phyloP scores from a whole-genome alignment of 495 filamentous ascomycete species.

The Aeminium ludgeri region DNA sequence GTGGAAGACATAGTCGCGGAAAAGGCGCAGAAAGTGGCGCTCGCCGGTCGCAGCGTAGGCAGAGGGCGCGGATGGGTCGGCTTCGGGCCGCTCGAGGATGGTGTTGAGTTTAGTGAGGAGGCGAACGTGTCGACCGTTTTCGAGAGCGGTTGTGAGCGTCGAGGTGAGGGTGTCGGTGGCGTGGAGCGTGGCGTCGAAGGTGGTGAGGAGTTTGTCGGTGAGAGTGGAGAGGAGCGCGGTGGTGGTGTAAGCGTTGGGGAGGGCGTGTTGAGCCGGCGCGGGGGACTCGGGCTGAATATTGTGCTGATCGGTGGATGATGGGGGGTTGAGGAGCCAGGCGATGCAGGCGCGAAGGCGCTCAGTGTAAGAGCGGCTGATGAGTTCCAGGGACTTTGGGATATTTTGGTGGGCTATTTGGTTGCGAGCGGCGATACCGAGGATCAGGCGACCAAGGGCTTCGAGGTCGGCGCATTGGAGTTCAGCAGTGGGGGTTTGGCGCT shows the following conservation, averaged over 20 bases:
- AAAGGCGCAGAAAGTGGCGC: conserved; percentile 79
- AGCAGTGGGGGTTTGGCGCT: conserved; percentile 41
- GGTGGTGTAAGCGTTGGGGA: conserved; percentile 51
- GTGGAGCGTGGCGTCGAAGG: conserved; percentile 58
- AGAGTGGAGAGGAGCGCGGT: conserved; percentile 64
- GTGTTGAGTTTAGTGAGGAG: conserved; percentile 68
- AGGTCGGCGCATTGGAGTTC: conserved; percentile 83
- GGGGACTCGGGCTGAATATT: conserved; percentile 13
- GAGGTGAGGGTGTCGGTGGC: conserved; percentile 53
- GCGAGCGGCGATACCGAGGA: conserved; percentile 59
- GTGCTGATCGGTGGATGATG: no score
- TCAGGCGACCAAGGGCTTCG: conserved; percentile 65
- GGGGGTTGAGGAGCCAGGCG: conserved; percentile 49
- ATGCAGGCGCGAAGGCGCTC: conserved; percentile 57
- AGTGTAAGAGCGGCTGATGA: conserved; percentile 54
- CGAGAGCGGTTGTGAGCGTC: conserved; percentile 62
- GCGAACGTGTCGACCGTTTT: conserved; percentile 76
- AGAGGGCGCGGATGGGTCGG: conserved; percentile 1
- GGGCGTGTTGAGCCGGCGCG: no score
- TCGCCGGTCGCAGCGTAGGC: conserved; percentile 77
- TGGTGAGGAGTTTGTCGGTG: conserved; percentile 48
- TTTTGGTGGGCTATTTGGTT: conserved; percentile 39
- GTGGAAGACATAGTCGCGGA: conserved; percentile 94
- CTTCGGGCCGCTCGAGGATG: conserved; percentile 77
- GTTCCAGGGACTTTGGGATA: conserved; percentile 47